Conservation (phyloP, 352 stramenopile species). For the Phytophthora citrophthora region DNA sequence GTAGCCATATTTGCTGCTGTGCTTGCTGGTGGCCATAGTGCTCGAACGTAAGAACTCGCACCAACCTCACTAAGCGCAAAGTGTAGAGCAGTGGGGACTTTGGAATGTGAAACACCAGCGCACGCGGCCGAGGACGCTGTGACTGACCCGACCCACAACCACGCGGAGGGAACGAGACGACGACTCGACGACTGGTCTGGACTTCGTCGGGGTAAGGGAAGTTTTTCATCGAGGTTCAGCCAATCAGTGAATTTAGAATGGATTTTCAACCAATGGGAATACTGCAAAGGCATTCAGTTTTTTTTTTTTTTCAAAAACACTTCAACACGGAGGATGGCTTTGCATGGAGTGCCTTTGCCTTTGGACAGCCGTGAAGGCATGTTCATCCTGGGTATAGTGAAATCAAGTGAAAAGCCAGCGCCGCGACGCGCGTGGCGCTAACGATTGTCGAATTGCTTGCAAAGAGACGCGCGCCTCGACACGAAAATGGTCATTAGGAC, state of each 20-base stretch:
- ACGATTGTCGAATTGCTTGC: slow-evolving; percentile 36
- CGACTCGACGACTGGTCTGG: slow-evolving; percentile 38
- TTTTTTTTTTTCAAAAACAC: slow-evolving; percentile 9
- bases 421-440: slow-evolving; percentile 25
- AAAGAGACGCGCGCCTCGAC: slow-evolving; percentile 29
- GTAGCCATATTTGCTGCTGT: slow-evolving; percentile 66
- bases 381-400: slow-evolving; percentile 13
- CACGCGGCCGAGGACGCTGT: background rate
- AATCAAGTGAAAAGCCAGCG: slow-evolving; percentile 12
- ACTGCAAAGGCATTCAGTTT: slow-evolving; percentile 33
- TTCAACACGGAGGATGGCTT: slow-evolving; percentile 21
- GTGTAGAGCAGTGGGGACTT: slow-evolving; percentile 27
- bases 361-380: slow-evolving; percentile 20
- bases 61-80: background rate
- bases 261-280: slow-evolving; percentile 12
- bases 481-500: slow-evolving; percentile 20
- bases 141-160: slow-evolving; percentile 24
- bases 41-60: slow-evolving; percentile 5
- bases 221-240: background rate
- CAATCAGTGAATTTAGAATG: slow-evolving; percentile 20
- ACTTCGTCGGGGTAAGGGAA: slow-evolving; percentile 21
- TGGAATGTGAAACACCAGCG: slow-evolving; percentile 26
- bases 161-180: slow-evolving; percentile 21
- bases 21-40: slow-evolving; percentile 12
- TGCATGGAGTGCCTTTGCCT: slow-evolving; percentile 13